These are phyloP conservation scores for Lepidium sativum DNA, from an alignment of 345 rosid genomes.

Conservation along the genomic window DNA sequence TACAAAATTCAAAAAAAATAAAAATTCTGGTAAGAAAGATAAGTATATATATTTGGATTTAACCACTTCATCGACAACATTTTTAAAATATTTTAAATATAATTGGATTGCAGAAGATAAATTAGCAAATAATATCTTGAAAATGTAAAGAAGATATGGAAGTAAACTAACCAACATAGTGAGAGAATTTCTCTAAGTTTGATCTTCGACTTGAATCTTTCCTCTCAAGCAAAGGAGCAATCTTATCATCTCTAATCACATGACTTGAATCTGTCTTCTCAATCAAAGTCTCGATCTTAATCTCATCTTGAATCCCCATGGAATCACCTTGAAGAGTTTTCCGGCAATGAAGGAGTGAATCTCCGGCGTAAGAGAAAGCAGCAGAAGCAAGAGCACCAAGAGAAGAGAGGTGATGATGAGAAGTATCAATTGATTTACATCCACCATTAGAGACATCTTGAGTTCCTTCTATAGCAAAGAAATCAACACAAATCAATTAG, in stretches of 20 bases:
- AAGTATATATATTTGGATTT: too few relatives aligned
- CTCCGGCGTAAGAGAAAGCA: conserved; percentile 13
- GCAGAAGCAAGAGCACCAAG: conserved; percentile 19
- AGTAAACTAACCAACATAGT: conserved; percentile 56
- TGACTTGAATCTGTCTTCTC: not conserved
- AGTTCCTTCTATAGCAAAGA: conserved; percentile 22
- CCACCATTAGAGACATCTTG: conserved; percentile 15
- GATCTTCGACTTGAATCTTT: conserved; percentile 46
- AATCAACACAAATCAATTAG: not conserved
- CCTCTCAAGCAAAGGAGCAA: conserved; percentile 41
- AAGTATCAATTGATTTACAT: not conserved
- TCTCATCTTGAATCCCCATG: conserved; percentile 9
- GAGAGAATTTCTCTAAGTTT: conserved; percentile 65
- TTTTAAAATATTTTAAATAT: too few relatives aligned
- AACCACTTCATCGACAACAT: too few relatives aligned
- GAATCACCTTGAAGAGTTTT: not conserved
- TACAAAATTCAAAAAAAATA: too few relatives aligned
- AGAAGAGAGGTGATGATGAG: conserved; percentile 5
- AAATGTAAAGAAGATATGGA: not conserved
- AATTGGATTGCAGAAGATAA: too few relatives aligned
- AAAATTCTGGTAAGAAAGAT: too few relatives aligned
- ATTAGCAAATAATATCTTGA: not conserved
- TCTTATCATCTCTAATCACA: conserved; percentile 1
- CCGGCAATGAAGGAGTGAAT: conserved; percentile 1
- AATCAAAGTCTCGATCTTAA: conserved; percentile 33